Percentiles rank a stretch among this genome's conserved stretches.
These are phyloP conservation scores for Penicillium sumatraense DNA, from an alignment of 2,329 filamentous ascomycete genomes.

Conservation along the genomic window DNA sequence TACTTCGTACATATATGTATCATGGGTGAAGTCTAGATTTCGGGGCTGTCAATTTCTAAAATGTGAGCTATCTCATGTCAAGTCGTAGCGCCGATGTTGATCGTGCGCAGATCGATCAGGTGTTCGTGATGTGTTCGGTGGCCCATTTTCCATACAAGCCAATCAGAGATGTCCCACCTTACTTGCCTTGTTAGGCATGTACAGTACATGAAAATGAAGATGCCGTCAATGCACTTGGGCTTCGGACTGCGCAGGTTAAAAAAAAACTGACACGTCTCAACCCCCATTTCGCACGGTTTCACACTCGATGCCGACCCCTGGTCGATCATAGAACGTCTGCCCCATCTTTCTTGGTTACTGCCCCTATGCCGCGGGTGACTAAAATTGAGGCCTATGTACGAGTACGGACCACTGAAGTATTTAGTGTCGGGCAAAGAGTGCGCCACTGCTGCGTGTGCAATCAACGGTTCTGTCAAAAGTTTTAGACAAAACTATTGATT, in stretches of 20 bases:
- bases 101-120: conserved; percentile 19
- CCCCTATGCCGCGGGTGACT: background rate
- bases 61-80: conserved; percentile 32
- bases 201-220: background rate
- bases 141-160: conserved; percentile 5
- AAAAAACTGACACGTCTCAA: conserved; percentile 6
- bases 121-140: conserved; percentile 17
- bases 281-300: background rate
- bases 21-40: background rate
- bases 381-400: background rate
- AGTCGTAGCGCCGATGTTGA: conserved; percentile 15
- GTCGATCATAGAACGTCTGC: background rate
- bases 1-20: no score
- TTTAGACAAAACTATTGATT: conserved; percentile 23
- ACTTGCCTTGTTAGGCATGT: background rate
- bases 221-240: background rate
- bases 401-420: no score
- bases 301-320: background rate
- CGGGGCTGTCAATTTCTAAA: conserved; percentile 19
- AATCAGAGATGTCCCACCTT: background rate
- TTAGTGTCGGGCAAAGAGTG: background rate
- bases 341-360: no score
- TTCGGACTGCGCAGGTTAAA: conserved; percentile 12
- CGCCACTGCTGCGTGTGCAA: background rate
- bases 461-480: conserved; percentile 4